Base-by-base conservation (phyloP, 139 green algal species). In the Chlamydomonas incerta region DNA sequence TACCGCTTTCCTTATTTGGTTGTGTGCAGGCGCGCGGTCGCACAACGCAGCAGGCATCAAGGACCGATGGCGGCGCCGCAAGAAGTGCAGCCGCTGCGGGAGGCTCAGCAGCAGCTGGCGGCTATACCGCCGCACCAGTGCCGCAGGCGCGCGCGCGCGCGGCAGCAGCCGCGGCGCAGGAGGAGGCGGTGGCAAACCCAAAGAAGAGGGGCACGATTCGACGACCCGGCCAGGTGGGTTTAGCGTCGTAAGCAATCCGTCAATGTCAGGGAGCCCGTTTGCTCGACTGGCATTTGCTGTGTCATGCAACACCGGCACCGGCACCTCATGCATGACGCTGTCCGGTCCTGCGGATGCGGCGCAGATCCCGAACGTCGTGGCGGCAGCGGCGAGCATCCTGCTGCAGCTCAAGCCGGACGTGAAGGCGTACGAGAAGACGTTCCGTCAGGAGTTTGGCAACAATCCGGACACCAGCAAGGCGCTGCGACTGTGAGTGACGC, bases 401-500 rank as follows among this genome's bases (percentile, higher is more conserved):
- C 79, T 85, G 31, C 41, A 23, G 46, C 73, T 85, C 65, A 50
- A 67, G 66, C 47, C 65, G 3, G 79, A 47, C 26, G 47, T 82
- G 57, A 62, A 47, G 60, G 62, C 69, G 55, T 81, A 52, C 47
- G 85, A 89, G 77, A 83, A 83, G 57, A 73, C 21, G 9, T 87
- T 90, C 72, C 77, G 86, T 0, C 55, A 88, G 52, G 67, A 87
- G 35, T 87, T 93, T 68, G 91, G 91, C 55, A 94, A 94, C 84
- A 94, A 91, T 68, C 91, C 91, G 2, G 91, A 94, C 74, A 93
- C 87, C n/a, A 87, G 66, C 80, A 94, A 94, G 72, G 91, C 91
- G 33, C 83, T 94, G 28, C 82, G 91, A 9, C 89, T 87, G 86
- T 90, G 35, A 83, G 86, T 82, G 8, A 50, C 8, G 8, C 8